Base-by-base conservation (phyloP, 208 protist genomes). In the Herpetomonas tarakana region DNA sequence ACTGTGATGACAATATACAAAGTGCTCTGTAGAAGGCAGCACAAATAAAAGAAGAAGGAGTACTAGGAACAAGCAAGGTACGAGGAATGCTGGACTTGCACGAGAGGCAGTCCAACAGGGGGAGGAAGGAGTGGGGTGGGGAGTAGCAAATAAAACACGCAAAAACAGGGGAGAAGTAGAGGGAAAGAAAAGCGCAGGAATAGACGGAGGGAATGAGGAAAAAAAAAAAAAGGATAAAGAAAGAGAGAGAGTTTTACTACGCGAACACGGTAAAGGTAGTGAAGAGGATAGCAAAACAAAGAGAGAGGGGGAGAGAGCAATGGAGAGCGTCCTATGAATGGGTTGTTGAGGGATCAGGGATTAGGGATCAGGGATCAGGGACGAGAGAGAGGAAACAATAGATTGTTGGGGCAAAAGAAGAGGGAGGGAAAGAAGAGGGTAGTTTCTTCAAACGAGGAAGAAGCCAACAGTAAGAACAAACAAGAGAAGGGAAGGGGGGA, bases 271-370 rank as follows among this genome's bases (percentile, higher is more conserved):
- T 24, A 53, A 16, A 39, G 62, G 11, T 41, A 46, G 28, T 25
- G 19, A 38, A 59, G 16, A 51, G 44, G 21, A 44, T n/a, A 38
- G 19, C 27, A 69, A 50, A 69, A 41, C 47, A 69, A 62, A 50
- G 52, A 49, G 35, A 6, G 35, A 41, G 6, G 35, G 35, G 6
- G 35, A 14, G 35, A 41, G 35, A 41, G 35, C 9, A 41, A 41
- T 41, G n/a, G n/a, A n/a, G n/a, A n/a, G n/a, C n/a, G n/a, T n/a
- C n/a, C n/a, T n/a, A n/a, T n/a, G n/a, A n/a, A n/a, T n/a, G n/a
- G n/a, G n/a, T n/a, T n/a, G n/a, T n/a, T n/a, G n/a, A n/a, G n/a
- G n/a, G n/a, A n/a, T n/a, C n/a, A n/a, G n/a, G n/a, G n/a, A n/a
- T n/a, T n/a, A n/a, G n/a, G n/a, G n/a, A n/a, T n/a, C n/a, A n/a